Conservation (phyloP, 805 yeast genomes). For the Candida golubevii region DNA sequence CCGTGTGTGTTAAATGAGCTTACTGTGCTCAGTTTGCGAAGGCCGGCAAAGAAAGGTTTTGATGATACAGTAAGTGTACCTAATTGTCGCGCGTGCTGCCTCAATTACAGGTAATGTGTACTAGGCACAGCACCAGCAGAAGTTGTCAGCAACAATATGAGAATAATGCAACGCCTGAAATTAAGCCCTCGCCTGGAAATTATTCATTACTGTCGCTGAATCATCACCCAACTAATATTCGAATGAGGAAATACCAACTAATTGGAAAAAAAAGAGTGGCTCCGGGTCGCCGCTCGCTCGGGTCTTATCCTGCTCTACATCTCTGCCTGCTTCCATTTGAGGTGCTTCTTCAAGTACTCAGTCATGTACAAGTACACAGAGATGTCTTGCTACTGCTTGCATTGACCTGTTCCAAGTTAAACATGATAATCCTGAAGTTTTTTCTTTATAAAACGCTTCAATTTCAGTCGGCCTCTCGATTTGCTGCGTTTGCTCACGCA, state of each 20-base stretch:
- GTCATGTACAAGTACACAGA: conserved; percentile 19
- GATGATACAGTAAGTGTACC: too few species aligned
- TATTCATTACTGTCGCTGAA: too few species aligned
- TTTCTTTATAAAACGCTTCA: conserved; percentile 33
- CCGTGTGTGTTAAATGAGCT: too few species aligned
- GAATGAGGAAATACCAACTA: conserved; percentile 39
- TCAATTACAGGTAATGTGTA: too few species aligned
- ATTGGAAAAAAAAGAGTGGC: conserved; percentile 34
- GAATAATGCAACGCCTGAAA: too few species aligned
- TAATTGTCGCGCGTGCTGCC: too few species aligned
- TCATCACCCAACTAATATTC: too few species aligned
- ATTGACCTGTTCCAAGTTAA: conserved; percentile 34
- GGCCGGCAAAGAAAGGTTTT: too few species aligned
- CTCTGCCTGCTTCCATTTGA: conserved; percentile 43
- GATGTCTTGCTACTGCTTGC: conserved; percentile 19
- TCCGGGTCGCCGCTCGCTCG: conserved; percentile 4
- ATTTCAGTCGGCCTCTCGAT: conserved; percentile 24
- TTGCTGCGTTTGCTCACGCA: conserved; percentile 32
- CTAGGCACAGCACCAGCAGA: too few species aligned
- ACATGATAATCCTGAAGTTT: conserved; percentile 30
- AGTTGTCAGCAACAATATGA: too few species aligned
- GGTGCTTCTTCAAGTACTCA: conserved; percentile 33
- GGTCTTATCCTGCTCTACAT: conserved; percentile 27
- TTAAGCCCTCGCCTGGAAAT: too few species aligned
- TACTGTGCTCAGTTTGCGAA: too few species aligned